Conservation (phyloP, 2,329 filamentous ascomycete species). For the Stemphylium vesicarium region DNA sequence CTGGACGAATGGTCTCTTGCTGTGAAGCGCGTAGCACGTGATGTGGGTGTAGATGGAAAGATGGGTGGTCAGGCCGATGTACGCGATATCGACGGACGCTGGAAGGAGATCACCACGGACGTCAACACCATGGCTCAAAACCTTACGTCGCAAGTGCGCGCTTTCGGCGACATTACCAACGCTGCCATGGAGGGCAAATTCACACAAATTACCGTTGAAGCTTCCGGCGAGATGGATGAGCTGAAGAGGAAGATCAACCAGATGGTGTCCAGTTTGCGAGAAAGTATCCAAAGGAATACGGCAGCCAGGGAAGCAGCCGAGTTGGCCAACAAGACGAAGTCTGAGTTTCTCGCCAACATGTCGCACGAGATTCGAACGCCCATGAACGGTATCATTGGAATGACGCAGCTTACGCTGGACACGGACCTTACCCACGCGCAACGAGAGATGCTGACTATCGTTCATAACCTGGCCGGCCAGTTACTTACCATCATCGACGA, state of each 20-base stretch:
- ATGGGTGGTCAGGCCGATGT: slow-evolving; percentile 98
- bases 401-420: slow-evolving; percentile 95
- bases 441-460: slow-evolving; percentile 97
- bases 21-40: slow-evolving; percentile 92
- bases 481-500: slow-evolving; percentile 94
- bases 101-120: slow-evolving; percentile 98
- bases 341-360: slow-evolving; percentile 98
- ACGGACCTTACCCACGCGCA: slow-evolving; percentile 93
- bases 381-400: slow-evolving; percentile 97
- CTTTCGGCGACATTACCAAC: slow-evolving; percentile 98
- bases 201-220: slow-evolving; percentile 94
- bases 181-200: slow-evolving; percentile 96
- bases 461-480: slow-evolving; percentile 95
- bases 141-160: slow-evolving; percentile 93
- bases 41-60: slow-evolving; percentile 96
- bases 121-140: slow-evolving; percentile 89
- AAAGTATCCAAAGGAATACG: slow-evolving; percentile 96
- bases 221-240: slow-evolving; percentile 98
- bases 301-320: slow-evolving; percentile 95
- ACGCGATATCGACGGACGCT: slow-evolving; percentile 87
- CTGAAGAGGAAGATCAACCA: slow-evolving; percentile 99
- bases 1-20: slow-evolving; percentile 96
- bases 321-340: slow-evolving; percentile 96
- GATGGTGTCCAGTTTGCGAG: slow-evolving; percentile 95
- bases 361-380: slow-evolving; percentile 97